Evolutionary conservation across 495 filamentous ascomycete genomes (phyloP), one percentile per base, ranked within the genome.

Genomic region (Tuber borchii): DNA sequence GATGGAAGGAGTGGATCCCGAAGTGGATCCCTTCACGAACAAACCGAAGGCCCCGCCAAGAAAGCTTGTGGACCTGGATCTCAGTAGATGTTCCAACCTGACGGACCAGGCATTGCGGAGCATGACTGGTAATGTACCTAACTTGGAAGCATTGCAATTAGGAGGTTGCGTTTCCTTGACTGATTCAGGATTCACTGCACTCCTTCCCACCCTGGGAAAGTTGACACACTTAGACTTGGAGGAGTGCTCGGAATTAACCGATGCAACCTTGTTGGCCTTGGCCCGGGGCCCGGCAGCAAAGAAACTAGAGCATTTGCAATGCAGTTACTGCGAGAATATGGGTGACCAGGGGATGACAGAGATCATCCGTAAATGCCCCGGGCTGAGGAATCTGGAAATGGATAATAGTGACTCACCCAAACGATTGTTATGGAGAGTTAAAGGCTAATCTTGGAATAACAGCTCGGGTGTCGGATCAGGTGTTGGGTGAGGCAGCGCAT

Each of bases 141-240:
- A 91, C 51, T 85, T 99, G 39, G 89, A 95, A 85, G 93, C 92
- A 17, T 87, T 99, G 8, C 92, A 93, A 79, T 86, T 98, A 34
- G 91, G 89, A 1, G 90, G 92, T 44, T 92, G 94, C 76, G 85
- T 84, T 8, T 85, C 86, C 39, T 83, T 98, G 39, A 93, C 90
- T 1, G 94, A 99, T 82, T 88, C 87, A 6, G 89, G 90, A 0
- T 86, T 99, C 31, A 87, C 87, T 12, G 88, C 89, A 1, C 87
- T 99, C 34, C 84, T 99, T 12, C 90, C 90, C 4, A 93, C 92
- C 0, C 87, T 90, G 0, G 92, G 93, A 2, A 85, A 87, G 6
- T 88, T 99, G 31, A 93, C 93, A 0, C 94, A 97, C 81, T 85
- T 99, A 70, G 95, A 99, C 75, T 83, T 98, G 0, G 95, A 99